Conservation (phyloP, 495 filamentous ascomycete genomes). For the Trypethelium eluteriae region DNA sequence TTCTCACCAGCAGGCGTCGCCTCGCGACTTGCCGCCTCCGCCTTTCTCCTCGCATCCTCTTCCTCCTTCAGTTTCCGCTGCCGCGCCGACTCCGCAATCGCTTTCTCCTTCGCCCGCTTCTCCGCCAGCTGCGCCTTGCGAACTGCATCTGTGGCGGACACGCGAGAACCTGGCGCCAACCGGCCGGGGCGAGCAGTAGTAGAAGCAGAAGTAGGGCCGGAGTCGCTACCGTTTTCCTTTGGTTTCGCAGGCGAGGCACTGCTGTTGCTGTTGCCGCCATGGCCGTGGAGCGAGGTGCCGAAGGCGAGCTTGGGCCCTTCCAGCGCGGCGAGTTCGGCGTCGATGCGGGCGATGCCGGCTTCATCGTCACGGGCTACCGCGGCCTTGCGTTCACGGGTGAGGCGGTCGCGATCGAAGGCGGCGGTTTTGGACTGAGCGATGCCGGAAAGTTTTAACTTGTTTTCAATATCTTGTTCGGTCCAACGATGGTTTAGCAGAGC, state of each 20-base stretch:
- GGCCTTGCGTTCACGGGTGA: constrained; percentile 54
- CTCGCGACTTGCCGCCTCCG: constrained; percentile 23
- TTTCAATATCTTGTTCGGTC: constrained; percentile 68
- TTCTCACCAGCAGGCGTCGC: constrained; percentile 26
- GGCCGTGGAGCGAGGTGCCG: constrained; percentile 49
- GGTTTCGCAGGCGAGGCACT: constrained; percentile 31
- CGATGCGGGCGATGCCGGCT: constrained; percentile 49
- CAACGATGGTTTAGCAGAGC: constrained; percentile 66
- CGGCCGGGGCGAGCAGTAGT: constrained; percentile 68
- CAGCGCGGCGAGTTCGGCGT: constrained; percentile 60
- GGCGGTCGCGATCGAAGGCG: constrained; percentile 54
- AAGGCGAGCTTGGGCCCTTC: constrained; percentile 63
- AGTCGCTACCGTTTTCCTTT: constrained; percentile 22
- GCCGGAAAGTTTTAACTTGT: constrained; percentile 62
- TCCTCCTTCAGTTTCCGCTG: constrained; percentile 28
- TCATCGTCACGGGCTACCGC: constrained; percentile 58
- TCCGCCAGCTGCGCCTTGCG: constrained; percentile 80
- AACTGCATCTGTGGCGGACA: constrained; percentile 66
- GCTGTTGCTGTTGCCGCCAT: constrained; percentile 15
- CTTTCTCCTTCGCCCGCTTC: constrained; percentile 37
- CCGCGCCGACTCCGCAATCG: constrained; percentile 24
- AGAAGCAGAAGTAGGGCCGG: constrained; percentile 40
- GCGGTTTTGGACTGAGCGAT: constrained; percentile 44
- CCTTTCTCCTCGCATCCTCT: constrained; percentile 33
- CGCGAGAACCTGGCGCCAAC: constrained; percentile 62